A percentile compares a stretch with the other conserved stretches of the same genome.
Conservation (phyloP, 108 stramenopile genomes). For the Aurantiochytrium sp. region DNA sequence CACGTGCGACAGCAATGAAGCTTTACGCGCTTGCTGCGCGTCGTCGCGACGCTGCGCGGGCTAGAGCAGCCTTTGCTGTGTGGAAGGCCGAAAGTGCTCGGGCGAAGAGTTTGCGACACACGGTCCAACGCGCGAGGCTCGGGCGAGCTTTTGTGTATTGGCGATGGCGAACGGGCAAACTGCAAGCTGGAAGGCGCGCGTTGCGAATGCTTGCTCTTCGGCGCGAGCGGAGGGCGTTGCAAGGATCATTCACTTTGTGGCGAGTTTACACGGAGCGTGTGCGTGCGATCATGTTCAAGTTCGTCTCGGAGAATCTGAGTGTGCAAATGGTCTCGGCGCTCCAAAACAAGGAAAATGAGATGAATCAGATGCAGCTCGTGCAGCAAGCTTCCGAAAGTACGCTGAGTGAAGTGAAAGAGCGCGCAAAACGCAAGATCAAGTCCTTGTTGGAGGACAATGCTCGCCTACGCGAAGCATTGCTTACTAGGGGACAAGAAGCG, state of each 20-base stretch:
- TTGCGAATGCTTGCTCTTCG: neutral
- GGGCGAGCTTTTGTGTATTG: neutral
- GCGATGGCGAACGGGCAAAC: neutral
- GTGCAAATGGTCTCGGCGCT: neutral
- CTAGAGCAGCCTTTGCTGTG: neutral
- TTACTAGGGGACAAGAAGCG: neutral
- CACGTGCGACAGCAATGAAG: neutral
- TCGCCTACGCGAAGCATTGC: neutral
- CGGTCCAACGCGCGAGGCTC: neutral
- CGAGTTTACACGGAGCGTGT: neutral
- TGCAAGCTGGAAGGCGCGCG: neutral
- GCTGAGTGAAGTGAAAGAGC: neutral
- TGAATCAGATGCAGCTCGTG: neutral
- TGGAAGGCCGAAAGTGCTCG: neutral
- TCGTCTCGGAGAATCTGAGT: neutral
- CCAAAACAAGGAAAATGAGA: neutral
- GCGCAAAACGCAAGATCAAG: neutral
- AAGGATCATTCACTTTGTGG: neutral
- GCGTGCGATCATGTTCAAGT: neutral
- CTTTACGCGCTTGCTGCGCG: neutral
- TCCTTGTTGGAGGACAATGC: neutral
- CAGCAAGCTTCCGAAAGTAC: neutral
- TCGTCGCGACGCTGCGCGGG: neutral
- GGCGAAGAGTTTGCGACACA: neutral
- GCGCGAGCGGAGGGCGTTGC: neutral